Conservation (phyloP, 768 basidiomycete species). For the Cystobasidium tubakii region DNA sequence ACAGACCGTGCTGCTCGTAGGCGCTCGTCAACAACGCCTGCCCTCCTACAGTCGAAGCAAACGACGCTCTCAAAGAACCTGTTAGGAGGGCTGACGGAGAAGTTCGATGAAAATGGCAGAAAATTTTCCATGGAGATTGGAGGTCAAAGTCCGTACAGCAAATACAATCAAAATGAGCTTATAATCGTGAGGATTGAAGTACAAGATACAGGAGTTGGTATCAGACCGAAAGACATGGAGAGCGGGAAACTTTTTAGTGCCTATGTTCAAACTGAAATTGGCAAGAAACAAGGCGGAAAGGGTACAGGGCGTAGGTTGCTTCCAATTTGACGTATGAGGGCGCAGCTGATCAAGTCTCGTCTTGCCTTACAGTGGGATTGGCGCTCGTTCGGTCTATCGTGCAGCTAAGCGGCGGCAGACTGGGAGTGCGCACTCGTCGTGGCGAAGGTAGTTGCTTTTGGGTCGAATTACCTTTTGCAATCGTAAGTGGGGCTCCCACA, state of each 20-base stretch:
- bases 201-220: conserved; percentile 53
- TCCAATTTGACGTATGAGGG: too few relatives aligned
- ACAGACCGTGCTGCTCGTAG: not conserved
- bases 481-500: not conserved
- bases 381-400: conserved; percentile 53
- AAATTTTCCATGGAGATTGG: not conserved
- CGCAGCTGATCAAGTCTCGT: too few relatives aligned
- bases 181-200: conserved; percentile 53
- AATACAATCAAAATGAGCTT: not conserved
- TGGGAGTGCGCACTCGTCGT: conserved; percentile 49
- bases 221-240: conserved; percentile 50
- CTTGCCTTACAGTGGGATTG: conserved; percentile 48
- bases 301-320: conserved; percentile 48
- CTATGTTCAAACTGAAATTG: conserved; percentile 52
- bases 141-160: not conserved
- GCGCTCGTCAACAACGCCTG: not conserved
- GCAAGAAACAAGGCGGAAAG: conserved; percentile 53
- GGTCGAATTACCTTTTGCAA: conserved; percentile 41
- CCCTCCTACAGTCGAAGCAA: not conserved
- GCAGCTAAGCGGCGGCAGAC: conserved; percentile 51
- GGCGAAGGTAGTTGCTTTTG: conserved; percentile 44
- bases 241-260: conserved; percentile 47
- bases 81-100: not conserved
- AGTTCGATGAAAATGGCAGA: not conserved
- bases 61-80: not conserved